Evolutionary conservation across 1,284 basidiomycete genomes (phyloP), one percentile per base, ranked within the genome.

Genomic region (Cutaneotrichosporon spelunceum): DNA sequence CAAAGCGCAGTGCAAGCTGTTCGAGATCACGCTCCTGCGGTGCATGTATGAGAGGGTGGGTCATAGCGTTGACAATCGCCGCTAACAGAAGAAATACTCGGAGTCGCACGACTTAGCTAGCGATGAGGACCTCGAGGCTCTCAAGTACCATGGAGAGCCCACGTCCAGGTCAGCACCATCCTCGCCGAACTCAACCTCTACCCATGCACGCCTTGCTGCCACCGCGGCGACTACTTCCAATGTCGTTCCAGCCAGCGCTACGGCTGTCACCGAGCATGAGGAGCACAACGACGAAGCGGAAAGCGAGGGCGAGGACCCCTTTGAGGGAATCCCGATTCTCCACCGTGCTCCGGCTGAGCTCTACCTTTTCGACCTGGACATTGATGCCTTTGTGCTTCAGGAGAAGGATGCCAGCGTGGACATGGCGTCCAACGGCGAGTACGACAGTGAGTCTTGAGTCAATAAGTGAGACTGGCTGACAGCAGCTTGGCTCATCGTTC

Each of bases 1-100:
- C 14, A 91, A 91, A 68, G 87, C 83, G 21, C 91, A 91, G 1
- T 93, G 91, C 6, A 85, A 86, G 55, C 87, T 88, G 16, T 96
- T 97, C 74, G 92, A 96, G 78, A 88, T 90, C 52, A 93, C 93
- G 76, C 89, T 93, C 82, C 88, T 96, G 68, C 88, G 91, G 47
- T 95, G 94, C 61, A 91, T 95, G 84, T 97, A 88, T 77, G 94
- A 97, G 77, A 68, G 79, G 64, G 78, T 79, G 56, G 66, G 78
- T 69, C 2, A 13, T 16, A n/a, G 29, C 30, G 24, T 16, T 21
- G 23, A 27, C 14, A 7, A 24, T 23, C 27, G 26, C 64, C 59
- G 26, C 64, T 60, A 47, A 63, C 62, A 2, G 14, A 85, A 91
- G 80, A 94, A 93, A 81, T 88, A 88, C 81, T 86, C 83, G 70